A percentile compares a stretch with the other conserved stretches of the same genome.
Evolutionary conservation across 1,284 basidiomycete genomes (phyloP).

Genomic region (Cutaneotrichosporon arboriforme): DNA sequence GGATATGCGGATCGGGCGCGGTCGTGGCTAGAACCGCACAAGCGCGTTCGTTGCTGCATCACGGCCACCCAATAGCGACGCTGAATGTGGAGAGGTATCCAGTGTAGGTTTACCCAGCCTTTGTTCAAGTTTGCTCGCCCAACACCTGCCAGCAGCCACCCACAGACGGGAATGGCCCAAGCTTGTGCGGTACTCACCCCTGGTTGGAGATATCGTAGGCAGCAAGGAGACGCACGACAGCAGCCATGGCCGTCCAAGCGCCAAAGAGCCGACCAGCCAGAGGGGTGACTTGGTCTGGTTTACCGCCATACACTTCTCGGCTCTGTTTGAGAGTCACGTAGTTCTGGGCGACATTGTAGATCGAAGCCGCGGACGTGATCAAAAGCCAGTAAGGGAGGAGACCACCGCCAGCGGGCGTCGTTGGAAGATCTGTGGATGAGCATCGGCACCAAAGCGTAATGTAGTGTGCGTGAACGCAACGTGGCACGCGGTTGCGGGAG

Average conservation of each 20-base stretch:
- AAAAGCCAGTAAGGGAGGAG: conserved; percentile 80
- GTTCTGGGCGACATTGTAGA: conserved; percentile 82
- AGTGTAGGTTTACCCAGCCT: no score
- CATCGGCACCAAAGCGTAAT: no score
- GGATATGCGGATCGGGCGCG: no score
- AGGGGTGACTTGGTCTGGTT: conserved; percentile 64
- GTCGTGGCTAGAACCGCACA: no score
- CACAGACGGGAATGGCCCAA: background rate
- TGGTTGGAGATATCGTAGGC: conserved; percentile 79
- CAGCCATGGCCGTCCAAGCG: conserved; percentile 79
- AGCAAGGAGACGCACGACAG: conserved; percentile 71
- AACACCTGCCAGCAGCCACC: no score
- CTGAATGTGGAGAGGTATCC: no score
- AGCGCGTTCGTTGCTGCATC: no score
- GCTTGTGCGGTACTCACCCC: conserved; percentile 65
- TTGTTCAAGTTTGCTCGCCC: no score
- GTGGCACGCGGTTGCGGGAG: no score
- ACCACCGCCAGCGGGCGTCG: conserved; percentile 51
- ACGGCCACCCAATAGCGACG: no score
- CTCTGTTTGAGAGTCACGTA: conserved; percentile 71
- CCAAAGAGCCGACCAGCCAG: conserved; percentile 83
- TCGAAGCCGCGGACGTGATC: conserved; percentile 63
- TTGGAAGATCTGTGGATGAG: conserved; percentile 10
- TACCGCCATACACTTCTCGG: conserved; percentile 65
- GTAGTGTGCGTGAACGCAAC: no score